These are phyloP conservation scores for Alternaria sp. DNA, from an alignment of 2,329 filamentous ascomycete genomes.

Conservation along the genomic window DNA sequence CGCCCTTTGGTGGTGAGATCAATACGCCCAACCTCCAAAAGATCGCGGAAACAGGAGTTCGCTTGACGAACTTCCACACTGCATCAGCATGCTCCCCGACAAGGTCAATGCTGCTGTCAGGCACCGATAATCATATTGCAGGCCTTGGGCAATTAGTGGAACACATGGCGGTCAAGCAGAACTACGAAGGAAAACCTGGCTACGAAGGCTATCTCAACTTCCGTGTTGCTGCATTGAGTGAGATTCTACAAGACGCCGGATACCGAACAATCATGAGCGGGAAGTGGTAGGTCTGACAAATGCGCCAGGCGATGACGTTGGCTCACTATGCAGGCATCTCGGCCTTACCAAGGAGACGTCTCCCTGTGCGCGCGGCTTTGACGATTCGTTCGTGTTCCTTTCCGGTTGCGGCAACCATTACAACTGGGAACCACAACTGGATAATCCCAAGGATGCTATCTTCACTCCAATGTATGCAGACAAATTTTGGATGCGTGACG, in stretches of 20 bases:
- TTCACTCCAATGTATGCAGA: neutral
- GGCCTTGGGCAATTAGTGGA: slow-evolving; percentile 67
- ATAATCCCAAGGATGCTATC: neutral
- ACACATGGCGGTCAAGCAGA: slow-evolving; percentile 61
- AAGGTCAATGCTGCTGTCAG: slow-evolving; percentile 72
- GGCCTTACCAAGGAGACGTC: slow-evolving; percentile 17
- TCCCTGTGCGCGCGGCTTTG: neutral
- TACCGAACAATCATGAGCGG: slow-evolving; percentile 26
- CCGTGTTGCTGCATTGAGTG: slow-evolving; percentile 65
- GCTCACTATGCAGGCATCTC: slow-evolving; percentile 11
- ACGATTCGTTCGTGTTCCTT: neutral
- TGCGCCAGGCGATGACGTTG: neutral
- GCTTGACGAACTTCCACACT: slow-evolving; percentile 71
- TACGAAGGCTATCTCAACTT: slow-evolving; percentile 72
- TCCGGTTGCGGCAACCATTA: neutral
- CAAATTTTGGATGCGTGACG: neutral
- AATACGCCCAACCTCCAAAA: slow-evolving; percentile 67
- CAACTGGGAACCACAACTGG: neutral
- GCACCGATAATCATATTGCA: slow-evolving; percentile 68
- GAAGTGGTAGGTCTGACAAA: slow-evolving; percentile 14
- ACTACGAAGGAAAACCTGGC: slow-evolving; percentile 65
- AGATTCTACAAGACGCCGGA: slow-evolving; percentile 61
- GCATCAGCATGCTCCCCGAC: slow-evolving; percentile 72
- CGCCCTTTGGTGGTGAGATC: slow-evolving; percentile 68
- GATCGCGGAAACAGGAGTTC: slow-evolving; percentile 57